Base-by-base conservation (phyloP, 805 yeast species). In the Sugiyamaella mastotermitis region DNA sequence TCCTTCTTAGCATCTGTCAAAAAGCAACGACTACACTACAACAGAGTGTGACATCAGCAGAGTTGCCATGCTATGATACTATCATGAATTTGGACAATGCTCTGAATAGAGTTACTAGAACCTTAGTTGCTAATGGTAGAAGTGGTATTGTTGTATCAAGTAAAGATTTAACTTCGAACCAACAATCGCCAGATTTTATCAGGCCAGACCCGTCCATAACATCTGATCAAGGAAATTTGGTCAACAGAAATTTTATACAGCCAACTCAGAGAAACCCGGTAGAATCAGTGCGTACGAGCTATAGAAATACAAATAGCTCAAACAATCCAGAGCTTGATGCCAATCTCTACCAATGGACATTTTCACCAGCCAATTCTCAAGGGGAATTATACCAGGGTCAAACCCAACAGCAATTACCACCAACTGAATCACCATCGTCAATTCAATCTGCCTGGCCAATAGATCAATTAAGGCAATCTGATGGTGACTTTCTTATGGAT, bases 51-150 rank as follows among this genome's bases (percentile, higher is more conserved):
- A 32, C 38, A 3, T 26, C 37, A 2, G 38, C 35, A 5, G 42
- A 40, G 6, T 26, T 47, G 15, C 48, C 51, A 2, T 45, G 51
- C 38, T 34, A 30, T 20, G 41, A 21, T 18, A 42, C 48, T 3
- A 37, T 47, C 15, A 24, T 28, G 25, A 41, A 40, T 15, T 43
- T 47, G 13, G 41, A 43, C 4, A 26, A 28, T n/a, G 49, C 47
- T 21, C 33, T 47, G 21, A 24, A 29, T n/a, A 29, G 29, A 22
- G 45, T 42, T 9, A 11, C 15, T 9, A 29, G 34, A 17, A 29
- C n/a, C 16, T 27, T 42, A 17, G 17, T 20, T 15, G 16, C 17
- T 3, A 23, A 26, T 27, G 33, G 25, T 7, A 24, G 27, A 6
- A 25, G 10, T 18, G 31, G 4, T 7, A 22, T 10, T 7, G 9